Conservation (phyloP, 495 filamentous ascomycete genomes). For the Apiosordaria backusii region DNA sequence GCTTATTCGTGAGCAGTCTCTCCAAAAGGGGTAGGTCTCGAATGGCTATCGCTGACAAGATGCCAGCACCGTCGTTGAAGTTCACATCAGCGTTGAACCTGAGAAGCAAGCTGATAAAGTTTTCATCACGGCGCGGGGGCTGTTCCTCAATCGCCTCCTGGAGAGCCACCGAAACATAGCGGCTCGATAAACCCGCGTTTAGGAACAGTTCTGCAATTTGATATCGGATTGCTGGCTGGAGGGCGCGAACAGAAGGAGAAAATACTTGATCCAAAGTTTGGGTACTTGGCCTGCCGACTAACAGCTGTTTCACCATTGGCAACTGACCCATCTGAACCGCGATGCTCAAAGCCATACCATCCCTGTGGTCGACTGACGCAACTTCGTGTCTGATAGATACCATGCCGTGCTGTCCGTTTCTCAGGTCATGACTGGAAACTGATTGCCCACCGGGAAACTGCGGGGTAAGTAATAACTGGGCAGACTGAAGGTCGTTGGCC, state of each 20-base stretch:
- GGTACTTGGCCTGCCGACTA: slow-evolving; percentile 36
- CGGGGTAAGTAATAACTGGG: slow-evolving; percentile 40
- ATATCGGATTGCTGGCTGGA: slow-evolving; percentile 36
- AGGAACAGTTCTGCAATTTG: slow-evolving; percentile 41
- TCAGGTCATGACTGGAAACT: slow-evolving; percentile 21
- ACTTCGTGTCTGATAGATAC: slow-evolving; percentile 38
- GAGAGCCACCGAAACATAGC: slow-evolving; percentile 36
- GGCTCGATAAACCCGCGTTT: slow-evolving; percentile 34
- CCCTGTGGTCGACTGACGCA: slow-evolving; percentile 44
- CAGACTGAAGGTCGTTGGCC: slow-evolving; percentile 37
- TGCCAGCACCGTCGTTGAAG: slow-evolving; percentile 41
- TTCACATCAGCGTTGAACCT: slow-evolving; percentile 44
- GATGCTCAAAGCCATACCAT: slow-evolving; percentile 40
- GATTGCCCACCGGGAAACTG: slow-evolving; percentile 34
- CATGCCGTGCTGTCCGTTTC: slow-evolving; percentile 26
- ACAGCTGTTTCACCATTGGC: slow-evolving; percentile 38
- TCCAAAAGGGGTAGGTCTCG: slow-evolving; percentile 37
- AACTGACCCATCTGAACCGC: slow-evolving; percentile 37
- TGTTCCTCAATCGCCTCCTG: slow-evolving; percentile 43
- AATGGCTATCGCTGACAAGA: slow-evolving; percentile 40
- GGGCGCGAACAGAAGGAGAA: slow-evolving; percentile 30
- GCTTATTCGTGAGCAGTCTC: slow-evolving; percentile 36
- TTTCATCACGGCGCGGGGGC: slow-evolving; percentile 39
- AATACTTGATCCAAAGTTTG: slow-evolving; percentile 41
- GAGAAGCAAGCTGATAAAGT: slow-evolving; percentile 42